Conservation (phyloP, 2,329 filamentous ascomycete genomes). For the Exophiala bonariae region DNA sequence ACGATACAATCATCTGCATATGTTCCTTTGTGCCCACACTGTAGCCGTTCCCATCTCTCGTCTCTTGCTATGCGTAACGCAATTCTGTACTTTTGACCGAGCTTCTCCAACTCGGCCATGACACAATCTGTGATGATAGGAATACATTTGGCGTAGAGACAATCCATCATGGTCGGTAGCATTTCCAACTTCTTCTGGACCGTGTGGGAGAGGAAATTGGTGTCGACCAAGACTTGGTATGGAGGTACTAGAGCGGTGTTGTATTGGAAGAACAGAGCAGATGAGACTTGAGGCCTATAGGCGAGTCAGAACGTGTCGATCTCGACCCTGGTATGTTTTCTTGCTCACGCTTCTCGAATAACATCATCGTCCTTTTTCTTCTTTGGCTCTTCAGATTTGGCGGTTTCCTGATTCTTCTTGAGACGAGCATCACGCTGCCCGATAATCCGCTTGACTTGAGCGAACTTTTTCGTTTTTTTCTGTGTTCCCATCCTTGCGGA, state of each 20-base stretch:
- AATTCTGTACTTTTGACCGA: slow-evolving; percentile 84
- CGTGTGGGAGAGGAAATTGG: slow-evolving; percentile 88
- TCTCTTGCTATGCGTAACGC: slow-evolving; percentile 84
- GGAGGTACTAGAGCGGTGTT: slow-evolving; percentile 84
- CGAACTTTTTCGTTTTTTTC: slow-evolving; percentile 93
- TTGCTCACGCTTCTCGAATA: slow-evolving; percentile 66
- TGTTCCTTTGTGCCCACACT: slow-evolving; percentile 86
- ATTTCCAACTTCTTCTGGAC: slow-evolving; percentile 88
- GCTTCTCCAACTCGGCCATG: slow-evolving; percentile 83
- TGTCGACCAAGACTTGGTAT: slow-evolving; percentile 78
- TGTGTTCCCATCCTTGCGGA: slow-evolving; percentile 74
- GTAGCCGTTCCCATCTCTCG: slow-evolving; percentile 79
- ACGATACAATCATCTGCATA: slow-evolving; percentile 87
- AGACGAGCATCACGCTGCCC: slow-evolving; percentile 76
- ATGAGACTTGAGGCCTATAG: slow-evolving; percentile 71
- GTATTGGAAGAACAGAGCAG: slow-evolving; percentile 82
- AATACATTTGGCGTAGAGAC: slow-evolving; percentile 85
- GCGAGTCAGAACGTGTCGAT: slow-evolving; percentile 6
- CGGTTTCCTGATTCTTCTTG: slow-evolving; percentile 76
- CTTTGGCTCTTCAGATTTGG: slow-evolving; percentile 55
- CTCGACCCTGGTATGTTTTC: too few relatives aligned
- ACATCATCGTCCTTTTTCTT: slow-evolving; percentile 64
- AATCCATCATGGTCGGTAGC: slow-evolving; percentile 88
- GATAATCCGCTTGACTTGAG: slow-evolving; percentile 76
- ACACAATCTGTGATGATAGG: slow-evolving; percentile 84